phyloP scores from a whole-genome alignment of 2,329 filamentous ascomycete genomes.

The Trichoderma citrinoviride region DNA sequence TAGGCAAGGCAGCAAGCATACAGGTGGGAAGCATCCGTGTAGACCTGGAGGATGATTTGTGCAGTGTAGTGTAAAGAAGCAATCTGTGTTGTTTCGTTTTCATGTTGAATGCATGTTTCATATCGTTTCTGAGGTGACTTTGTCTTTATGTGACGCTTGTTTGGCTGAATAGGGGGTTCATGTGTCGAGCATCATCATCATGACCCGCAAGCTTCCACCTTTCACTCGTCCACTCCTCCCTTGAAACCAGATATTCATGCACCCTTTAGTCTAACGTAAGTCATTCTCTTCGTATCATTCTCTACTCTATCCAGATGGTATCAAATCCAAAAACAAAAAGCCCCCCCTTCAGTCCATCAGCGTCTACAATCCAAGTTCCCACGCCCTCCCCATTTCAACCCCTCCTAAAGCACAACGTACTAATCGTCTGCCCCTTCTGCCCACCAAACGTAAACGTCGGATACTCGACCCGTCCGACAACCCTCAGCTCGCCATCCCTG shows the following conservation, averaged over 20 bases:
- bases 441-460: slow-evolving; percentile 87
- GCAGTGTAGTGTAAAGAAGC: not conserved
- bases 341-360: not conserved
- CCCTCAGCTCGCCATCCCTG: slow-evolving; percentile 50
- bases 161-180: no score
- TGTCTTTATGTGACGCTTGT: no score
- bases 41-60: not conserved
- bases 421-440: slow-evolving; percentile 82
- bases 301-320: not conserved
- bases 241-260: no score
- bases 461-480: slow-evolving; percentile 72
- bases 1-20: not conserved
- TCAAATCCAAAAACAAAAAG: not conserved
- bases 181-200: no score
- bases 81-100: not conserved
- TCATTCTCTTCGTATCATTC: not conserved
- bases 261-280: not conserved
- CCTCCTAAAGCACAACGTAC: slow-evolving; percentile 70
- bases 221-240: no score
- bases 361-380: no score
- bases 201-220: no score
- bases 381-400: not conserved
- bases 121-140: not conserved
- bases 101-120: not conserved
- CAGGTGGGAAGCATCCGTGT: slow-evolving; percentile 5